Evolutionary conservation across 768 basidiomycete species (phyloP).

Genomic region (Dioszegia crocea): DNA sequence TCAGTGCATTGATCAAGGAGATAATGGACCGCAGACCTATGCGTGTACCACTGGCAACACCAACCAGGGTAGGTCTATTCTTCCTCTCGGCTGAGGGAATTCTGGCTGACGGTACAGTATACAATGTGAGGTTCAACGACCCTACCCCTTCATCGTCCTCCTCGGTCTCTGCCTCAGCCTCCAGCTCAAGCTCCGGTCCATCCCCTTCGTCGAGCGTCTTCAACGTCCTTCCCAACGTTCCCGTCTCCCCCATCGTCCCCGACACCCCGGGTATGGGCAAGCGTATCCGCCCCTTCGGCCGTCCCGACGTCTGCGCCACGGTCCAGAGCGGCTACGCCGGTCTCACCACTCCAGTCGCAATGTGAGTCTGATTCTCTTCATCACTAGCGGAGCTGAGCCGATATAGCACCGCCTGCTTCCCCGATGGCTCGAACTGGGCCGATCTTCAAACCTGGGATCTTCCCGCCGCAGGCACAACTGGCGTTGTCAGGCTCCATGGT

Average conservation of each 20-base stretch:
- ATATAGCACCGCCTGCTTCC: too few relatives aligned
- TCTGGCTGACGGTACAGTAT: background rate
- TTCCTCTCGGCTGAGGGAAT: background rate
- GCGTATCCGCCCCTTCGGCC: conserved; percentile 14
- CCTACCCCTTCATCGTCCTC: background rate
- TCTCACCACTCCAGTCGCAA: background rate
- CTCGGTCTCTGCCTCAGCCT: conserved; percentile 22
- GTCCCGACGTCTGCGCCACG: background rate
- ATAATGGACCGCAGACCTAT: conserved; percentile 38
- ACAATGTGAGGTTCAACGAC: background rate
- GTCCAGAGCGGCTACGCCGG: background rate
- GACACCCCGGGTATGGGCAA: background rate
- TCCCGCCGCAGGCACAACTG: background rate
- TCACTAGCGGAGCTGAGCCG: too few relatives aligned
- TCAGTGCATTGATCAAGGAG: conserved; percentile 43
- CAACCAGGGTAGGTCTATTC: conserved; percentile 42
- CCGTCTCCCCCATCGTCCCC: background rate
- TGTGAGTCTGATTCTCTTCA: conserved; percentile 2
- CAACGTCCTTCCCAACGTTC: background rate
- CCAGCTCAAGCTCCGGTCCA: background rate
- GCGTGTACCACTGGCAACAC: conserved; percentile 45
- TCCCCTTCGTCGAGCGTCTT: background rate
- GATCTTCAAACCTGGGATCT: background rate
- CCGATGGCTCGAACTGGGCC: too few relatives aligned
- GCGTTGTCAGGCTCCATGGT: background rate